phyloP scores from a whole-genome alignment of 1,284 basidiomycete genomes.

The Sporisorium reilianum region DNA sequence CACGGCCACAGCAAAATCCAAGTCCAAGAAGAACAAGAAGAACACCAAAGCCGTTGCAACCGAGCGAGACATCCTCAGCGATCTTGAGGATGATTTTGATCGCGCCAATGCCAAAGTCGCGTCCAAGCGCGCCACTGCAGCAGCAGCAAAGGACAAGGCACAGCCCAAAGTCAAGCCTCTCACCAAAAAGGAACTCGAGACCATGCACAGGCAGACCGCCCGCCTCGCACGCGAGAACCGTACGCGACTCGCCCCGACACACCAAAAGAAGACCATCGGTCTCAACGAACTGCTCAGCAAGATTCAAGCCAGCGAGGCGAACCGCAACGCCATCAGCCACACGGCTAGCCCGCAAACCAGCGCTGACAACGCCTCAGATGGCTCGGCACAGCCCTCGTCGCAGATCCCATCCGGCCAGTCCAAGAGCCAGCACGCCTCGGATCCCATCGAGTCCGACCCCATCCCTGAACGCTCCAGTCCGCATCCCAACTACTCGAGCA shows the following conservation, averaged over 20 bases:
- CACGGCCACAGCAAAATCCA: constrained; percentile 9
- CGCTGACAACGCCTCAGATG: constrained; percentile 12
- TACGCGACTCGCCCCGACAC: constrained; percentile 25
- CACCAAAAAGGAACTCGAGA: constrained; percentile 58
- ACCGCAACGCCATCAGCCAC: constrained; percentile 3
- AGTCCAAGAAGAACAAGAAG: constrained; percentile 31
- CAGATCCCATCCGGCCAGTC: constrained; percentile 45
- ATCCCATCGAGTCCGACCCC: constrained; percentile 51
- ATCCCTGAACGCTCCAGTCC: constrained; percentile 42
- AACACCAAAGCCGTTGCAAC: constrained; percentile 9
- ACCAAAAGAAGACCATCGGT: constrained; percentile 52
- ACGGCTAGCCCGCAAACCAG: constrained; percentile 1
- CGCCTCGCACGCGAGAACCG: constrained; percentile 57
- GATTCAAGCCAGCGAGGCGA: constrained; percentile 37
- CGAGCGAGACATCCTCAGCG: constrained; percentile 37
- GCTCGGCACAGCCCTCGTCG: constrained; percentile 30
- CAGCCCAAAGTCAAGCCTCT: constrained; percentile 51
- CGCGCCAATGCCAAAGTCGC: constrained; percentile 26
- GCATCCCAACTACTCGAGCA: constrained; percentile 26
- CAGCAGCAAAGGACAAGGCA: constrained; percentile 20
- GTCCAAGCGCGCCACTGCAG: constrained; percentile 20
- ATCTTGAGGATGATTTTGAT: constrained; percentile 30
- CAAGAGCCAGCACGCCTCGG: constrained; percentile 44
- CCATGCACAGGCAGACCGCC: constrained; percentile 61
- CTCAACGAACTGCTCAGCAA: constrained; percentile 56